Percentiles rank a stretch among this genome's conserved stretches.
Evolutionary conservation across 2,329 filamentous ascomycete species (phyloP).

Genomic region (Periglandula ipomoeae): DNA sequence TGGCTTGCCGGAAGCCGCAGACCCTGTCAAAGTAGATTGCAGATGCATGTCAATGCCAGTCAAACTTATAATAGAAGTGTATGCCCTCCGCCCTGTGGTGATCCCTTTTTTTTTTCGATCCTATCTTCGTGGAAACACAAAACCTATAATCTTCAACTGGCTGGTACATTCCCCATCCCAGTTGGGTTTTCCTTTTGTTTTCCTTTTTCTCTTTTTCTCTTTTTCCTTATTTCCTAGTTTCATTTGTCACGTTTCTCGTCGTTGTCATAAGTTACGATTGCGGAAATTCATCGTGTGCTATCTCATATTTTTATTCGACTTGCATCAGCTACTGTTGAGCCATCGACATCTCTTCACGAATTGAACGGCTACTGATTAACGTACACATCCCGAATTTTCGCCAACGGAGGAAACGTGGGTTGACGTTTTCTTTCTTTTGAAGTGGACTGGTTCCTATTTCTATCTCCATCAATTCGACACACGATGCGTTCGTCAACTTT

Average conservation of each 20-base stretch:
- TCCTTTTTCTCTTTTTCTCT: conserved; percentile 8
- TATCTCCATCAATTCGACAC: background rate
- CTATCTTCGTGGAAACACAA: conserved; percentile 7
- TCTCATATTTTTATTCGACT: conserved; percentile 15
- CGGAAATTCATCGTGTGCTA: conserved; percentile 10
- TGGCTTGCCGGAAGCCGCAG: background rate
- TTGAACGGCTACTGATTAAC: background rate
- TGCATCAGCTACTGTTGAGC: background rate
- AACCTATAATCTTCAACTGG: conserved; percentile 1
- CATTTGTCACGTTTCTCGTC: background rate
- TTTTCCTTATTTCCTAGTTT: background rate
- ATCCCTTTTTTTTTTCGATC: background rate
- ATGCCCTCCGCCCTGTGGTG: conserved; percentile 6
- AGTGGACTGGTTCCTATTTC: background rate
- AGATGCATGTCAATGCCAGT: background rate
- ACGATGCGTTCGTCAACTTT: conserved; percentile 44
- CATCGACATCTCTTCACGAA: background rate
- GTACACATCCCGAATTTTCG: background rate
- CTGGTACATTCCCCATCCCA: background rate
- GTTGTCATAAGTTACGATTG: background rate
- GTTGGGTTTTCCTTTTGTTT: conserved; percentile 9
- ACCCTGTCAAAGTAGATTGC: background rate
- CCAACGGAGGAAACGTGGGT: no score
- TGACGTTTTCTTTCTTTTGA: no score
- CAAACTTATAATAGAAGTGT: conserved; percentile 17